Evolutionary conservation across 768 basidiomycete genomes (phyloP).

Genomic region (Mycena capillaripes): DNA sequence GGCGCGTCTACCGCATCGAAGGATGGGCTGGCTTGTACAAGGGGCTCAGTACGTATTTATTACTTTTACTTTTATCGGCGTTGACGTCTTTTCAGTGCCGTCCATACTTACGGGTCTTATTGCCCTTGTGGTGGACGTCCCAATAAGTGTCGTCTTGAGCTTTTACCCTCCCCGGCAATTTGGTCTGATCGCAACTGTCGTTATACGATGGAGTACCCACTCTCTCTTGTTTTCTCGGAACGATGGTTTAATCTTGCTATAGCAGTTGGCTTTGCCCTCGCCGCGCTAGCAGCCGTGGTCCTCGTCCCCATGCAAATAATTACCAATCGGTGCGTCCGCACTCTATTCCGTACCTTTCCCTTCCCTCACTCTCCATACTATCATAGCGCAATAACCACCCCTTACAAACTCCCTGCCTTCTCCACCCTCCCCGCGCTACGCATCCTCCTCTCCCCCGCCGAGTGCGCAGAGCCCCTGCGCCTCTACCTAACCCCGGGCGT

Average conservation of each 20-base stretch:
- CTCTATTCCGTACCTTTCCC: too few relatives aligned
- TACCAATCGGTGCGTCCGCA: constrained; percentile 14
- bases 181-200: not conserved
- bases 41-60: constrained; percentile 12
- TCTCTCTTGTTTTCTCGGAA: not conserved
- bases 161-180: too few relatives aligned
- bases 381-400: constrained; percentile 17
- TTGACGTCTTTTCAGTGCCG: constrained; percentile 3
- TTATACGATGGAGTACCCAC: not conserved
- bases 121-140: not conserved
- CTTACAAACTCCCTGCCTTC: constrained; percentile 19
- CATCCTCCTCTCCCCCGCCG: constrained; percentile 26
- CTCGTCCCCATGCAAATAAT: constrained; percentile 22
- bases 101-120: constrained; percentile 11
- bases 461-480: constrained; percentile 17
- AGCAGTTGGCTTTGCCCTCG: not conserved
- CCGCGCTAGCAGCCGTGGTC: not conserved
- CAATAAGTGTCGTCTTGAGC: too few relatives aligned
- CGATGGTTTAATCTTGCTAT: not conserved
- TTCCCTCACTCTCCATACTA: not conserved
- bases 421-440: not conserved
- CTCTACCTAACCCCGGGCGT: constrained; percentile 30
- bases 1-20: constrained; percentile 22
- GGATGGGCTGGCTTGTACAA: constrained; percentile 30
- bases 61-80: not conserved